Evolutionary conservation across 495 filamentous ascomycete genomes (phyloP).

Genomic region (Penicillium tannophilum): DNA sequence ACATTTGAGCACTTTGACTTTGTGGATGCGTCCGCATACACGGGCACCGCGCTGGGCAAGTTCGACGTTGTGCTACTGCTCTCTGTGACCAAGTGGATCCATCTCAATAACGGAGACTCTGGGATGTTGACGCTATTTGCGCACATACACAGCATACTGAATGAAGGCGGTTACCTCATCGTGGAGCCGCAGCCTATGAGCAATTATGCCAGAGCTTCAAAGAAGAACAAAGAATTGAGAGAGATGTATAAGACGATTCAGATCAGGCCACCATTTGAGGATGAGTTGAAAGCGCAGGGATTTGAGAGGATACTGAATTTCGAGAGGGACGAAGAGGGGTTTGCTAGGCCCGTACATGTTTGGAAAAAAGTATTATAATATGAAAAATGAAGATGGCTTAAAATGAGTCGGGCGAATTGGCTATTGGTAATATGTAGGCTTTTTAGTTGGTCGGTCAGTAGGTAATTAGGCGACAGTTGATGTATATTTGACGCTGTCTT

Average conservation of each 20-base stretch:
- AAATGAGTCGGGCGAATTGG: too few species aligned
- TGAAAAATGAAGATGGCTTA: background rate
- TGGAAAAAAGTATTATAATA: constrained; percentile 21
- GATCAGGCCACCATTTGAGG: constrained; percentile 28
- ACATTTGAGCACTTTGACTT: constrained; percentile 39
- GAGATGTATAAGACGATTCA: constrained; percentile 32
- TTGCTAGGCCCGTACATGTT: constrained; percentile 34
- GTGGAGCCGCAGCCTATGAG: constrained; percentile 36
- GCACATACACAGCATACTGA: constrained; percentile 30
- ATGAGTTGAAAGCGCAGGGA: constrained; percentile 29
- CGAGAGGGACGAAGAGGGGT: constrained; percentile 33
- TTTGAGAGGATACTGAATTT: constrained; percentile 30
- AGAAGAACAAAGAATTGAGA: constrained; percentile 35
- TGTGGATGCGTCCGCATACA: constrained; percentile 59
- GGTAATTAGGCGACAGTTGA: too few species aligned
- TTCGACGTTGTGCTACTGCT: constrained; percentile 34
- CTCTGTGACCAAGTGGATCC: constrained; percentile 33
- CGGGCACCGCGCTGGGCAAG: constrained; percentile 36
- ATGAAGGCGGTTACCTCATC: constrained; percentile 31
- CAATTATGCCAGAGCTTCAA: constrained; percentile 35
- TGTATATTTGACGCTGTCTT: too few species aligned
- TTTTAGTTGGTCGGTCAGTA: too few species aligned
- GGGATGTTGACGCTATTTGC: constrained; percentile 29
- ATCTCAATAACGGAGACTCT: constrained; percentile 35
- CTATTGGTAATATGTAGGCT: too few species aligned